These are phyloP conservation scores for Verticillium zaregamsianum DNA, from an alignment of 2,329 filamentous ascomycete genomes.

Conservation along the genomic window DNA sequence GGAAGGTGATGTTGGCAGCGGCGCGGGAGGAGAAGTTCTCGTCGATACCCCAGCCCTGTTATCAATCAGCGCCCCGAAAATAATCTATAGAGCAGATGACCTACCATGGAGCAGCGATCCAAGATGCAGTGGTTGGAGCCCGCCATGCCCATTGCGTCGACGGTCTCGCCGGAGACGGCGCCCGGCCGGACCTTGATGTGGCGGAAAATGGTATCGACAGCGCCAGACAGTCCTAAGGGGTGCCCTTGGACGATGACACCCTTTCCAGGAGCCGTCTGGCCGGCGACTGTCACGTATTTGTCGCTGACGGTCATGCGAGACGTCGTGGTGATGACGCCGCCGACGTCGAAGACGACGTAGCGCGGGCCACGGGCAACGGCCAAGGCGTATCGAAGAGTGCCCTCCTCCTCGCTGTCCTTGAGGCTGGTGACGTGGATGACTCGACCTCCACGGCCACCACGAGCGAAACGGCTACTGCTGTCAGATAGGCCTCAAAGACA, in stretches of 20 bases:
- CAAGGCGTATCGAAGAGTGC: constrained; percentile 30
- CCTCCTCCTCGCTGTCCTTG: constrained; percentile 22
- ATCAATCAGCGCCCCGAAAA: background rate
- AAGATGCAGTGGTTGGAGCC: constrained; percentile 29
- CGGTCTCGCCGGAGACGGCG: constrained; percentile 22
- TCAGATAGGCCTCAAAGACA: background rate
- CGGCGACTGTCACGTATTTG: constrained; percentile 40
- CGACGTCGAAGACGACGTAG: constrained; percentile 42
- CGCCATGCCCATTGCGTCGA: constrained; percentile 29
- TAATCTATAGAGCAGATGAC: background rate
- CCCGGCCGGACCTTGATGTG: constrained; percentile 23
- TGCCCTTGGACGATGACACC: constrained; percentile 27
- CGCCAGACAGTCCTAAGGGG: constrained; percentile 25
- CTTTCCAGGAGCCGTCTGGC: constrained; percentile 44
- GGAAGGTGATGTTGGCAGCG: constrained; percentile 28
- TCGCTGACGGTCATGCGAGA: constrained; percentile 37
- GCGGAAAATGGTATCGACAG: constrained; percentile 20
- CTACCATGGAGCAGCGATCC: constrained; percentile 25
- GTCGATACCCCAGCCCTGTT: constrained; percentile 26
- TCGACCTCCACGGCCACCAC: constrained; percentile 29
- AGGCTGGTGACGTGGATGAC: constrained; percentile 32
- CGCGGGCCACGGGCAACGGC: constrained; percentile 35
- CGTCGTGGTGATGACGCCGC: constrained; percentile 41
- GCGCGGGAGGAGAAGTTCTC: constrained; percentile 27
- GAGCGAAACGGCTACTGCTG: constrained; percentile 19